Evolutionary conservation across 495 filamentous ascomycete genomes (phyloP), one percentile per base, ranked within the genome.

Genomic region (Talaromyces liani): DNA sequence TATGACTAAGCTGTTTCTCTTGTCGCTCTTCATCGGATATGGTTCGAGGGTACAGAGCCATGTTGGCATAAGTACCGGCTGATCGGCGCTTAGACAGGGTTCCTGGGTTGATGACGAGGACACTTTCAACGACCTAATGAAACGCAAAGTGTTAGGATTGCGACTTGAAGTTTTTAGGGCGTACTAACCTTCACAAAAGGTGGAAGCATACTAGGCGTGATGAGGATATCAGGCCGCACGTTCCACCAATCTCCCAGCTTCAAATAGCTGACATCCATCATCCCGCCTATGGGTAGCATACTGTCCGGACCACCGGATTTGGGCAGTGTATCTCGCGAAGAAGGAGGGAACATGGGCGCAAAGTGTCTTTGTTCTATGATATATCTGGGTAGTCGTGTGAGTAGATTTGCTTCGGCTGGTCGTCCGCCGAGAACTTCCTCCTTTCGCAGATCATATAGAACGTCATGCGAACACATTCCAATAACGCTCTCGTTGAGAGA

Each of bases 171-270:
- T 9, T 1, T 60, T 25, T 24, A 8, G 64, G 56, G 24, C 14
- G 18, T n/a, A 70, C 82, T 65, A 78, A 94, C 92, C 84, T 91
- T 95, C 45, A 89, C 91, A 79, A 95, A 96, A 4, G 91, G 87
- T 8, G 88, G 86, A 65, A 98, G 73, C 64, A 87, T 83, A 67
- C 92, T 96, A 34, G 94, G 94, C 27, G 89, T 78, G 36, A 98
- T 80, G 64, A 97, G 69, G 27, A 98, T 80, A 79, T 98, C 94
- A 9, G 94, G 94, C 61, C 85, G 78, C 2, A 90, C 87, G 65
- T 87, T 88, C 66, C 93, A 79, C 85, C 94, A 92, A 75, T 97
- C 94, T 29, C 91, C 93, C 29, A 97, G 75, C 73, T 95, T 93
- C 72, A 92, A 64, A 74, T 96, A 95, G 64, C 88, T 89, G 24